Percentiles rank a stretch among this genome's conserved stretches.
Evolutionary conservation across 116 monocot species (phyloP).

Genomic region (Phalaenopsis hybrid): DNA sequence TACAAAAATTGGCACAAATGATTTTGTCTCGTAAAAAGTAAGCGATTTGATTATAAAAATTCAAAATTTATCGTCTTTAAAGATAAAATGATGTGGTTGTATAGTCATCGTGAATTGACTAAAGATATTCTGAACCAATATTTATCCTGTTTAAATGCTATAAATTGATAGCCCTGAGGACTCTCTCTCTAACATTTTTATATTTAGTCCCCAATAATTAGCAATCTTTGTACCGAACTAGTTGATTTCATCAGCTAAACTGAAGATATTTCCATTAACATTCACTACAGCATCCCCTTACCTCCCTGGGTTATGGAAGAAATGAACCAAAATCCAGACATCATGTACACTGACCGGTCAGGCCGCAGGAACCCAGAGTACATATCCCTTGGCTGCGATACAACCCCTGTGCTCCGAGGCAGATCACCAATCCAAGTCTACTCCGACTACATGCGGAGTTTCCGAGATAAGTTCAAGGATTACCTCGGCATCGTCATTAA

Average conservation of each 20-base stretch:
- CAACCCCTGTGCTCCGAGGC: slow-evolving; percentile 31
- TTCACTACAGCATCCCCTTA: slow-evolving; percentile 28
- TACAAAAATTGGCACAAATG: no score
- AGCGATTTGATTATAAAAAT: no score
- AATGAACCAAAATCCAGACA: slow-evolving; percentile 48
- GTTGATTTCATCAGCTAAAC: background rate
- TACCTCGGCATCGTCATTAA: slow-evolving; percentile 64
- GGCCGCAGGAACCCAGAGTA: slow-evolving; percentile 66
- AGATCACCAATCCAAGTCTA: slow-evolving; percentile 50
- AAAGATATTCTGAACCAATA: no score
- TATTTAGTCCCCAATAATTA: no score
- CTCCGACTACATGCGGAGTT: slow-evolving; percentile 46
- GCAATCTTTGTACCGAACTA: no score
- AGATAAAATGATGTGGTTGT: no score
- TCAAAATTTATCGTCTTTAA: no score
- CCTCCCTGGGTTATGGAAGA: slow-evolving; percentile 72
- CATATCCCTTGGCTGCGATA: slow-evolving; percentile 65
- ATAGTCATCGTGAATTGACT: no score
- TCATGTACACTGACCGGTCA: slow-evolving; percentile 56
- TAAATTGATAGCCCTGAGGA: no score
- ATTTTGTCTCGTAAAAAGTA: no score
- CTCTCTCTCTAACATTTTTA: no score
- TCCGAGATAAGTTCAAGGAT: slow-evolving; percentile 33
- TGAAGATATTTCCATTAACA: background rate
- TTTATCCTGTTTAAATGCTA: no score